phyloP scores from a whole-genome alignment of 2,329 filamentous ascomycete genomes.

The Monascus ruber region DNA sequence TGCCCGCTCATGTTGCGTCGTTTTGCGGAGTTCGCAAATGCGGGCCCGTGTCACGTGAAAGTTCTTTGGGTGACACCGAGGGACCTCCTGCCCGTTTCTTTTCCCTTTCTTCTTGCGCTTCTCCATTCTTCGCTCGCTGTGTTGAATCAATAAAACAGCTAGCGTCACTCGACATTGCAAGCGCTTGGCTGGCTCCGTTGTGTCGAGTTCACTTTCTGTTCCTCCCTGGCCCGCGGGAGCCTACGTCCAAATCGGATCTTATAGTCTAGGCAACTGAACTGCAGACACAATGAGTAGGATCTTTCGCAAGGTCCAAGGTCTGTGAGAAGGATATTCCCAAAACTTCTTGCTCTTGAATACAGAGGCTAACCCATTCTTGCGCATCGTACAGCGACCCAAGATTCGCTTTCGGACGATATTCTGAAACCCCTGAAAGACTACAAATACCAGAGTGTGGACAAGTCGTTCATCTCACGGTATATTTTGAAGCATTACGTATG shows the following conservation, averaged over 20 bases:
- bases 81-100: too few species aligned
- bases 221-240: background rate
- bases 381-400: conserved; percentile 26
- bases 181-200: too few species aligned
- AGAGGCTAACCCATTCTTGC: background rate
- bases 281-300: conserved; percentile 18
- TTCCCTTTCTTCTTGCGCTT: too few species aligned
- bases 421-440: conserved; percentile 86
- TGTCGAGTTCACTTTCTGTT: background rate
- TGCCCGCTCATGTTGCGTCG: too few species aligned
- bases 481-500: conserved; percentile 91
- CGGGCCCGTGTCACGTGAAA: too few species aligned
- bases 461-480: conserved; percentile 85
- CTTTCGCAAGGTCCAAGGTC: conserved; percentile 26
- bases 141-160: too few species aligned
- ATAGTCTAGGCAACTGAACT: background rate
- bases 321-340: conserved; percentile 5
- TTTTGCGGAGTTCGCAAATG: too few species aligned
- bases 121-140: too few species aligned
- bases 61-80: too few species aligned
- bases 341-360: background rate
- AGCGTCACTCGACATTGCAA: too few species aligned
- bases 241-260: background rate
- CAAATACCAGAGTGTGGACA: conserved; percentile 96
- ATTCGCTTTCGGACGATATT: conserved; percentile 73